Conservation (phyloP, 805 yeast genomes). For the Candida pini region DNA sequence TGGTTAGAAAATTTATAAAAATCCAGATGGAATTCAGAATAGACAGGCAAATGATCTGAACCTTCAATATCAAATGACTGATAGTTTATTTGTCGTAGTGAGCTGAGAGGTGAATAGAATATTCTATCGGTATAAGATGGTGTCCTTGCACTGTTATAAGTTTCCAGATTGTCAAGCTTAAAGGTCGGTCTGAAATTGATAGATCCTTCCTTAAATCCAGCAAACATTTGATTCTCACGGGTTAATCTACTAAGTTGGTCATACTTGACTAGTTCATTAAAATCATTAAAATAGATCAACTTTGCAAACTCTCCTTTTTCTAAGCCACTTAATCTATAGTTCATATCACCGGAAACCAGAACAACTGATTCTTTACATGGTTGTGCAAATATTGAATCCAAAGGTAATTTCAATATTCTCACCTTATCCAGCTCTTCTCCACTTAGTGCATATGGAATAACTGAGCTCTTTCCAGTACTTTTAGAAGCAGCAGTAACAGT, state of each 20-base stretch:
- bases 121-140: constrained; percentile 62
- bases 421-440: constrained; percentile 13
- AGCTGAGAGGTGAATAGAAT: constrained; percentile 29
- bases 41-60: constrained; percentile 57
- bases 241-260: constrained; percentile 39
- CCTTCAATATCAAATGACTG: constrained; percentile 20
- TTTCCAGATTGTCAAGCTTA: constrained; percentile 30
- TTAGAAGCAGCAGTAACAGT: background rate
- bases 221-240: constrained; percentile 30
- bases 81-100: constrained; percentile 13
- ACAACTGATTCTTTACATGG: constrained; percentile 20
- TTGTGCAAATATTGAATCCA: constrained; percentile 9
- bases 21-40: constrained; percentile 29
- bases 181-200: constrained; percentile 52
- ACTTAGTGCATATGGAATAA: constrained; percentile 9
- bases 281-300: constrained; percentile 23
- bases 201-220: constrained; percentile 42
- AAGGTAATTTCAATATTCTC: constrained; percentile 1
- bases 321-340: constrained; percentile 38
- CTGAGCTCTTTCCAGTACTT: background rate
- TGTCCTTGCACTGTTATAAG: constrained; percentile 31
- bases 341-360: constrained; percentile 49
- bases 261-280: constrained; percentile 31
- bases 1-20: constrained; percentile 33
- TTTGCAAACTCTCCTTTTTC: constrained; percentile 5